Evolutionary conservation across 805 yeast genomes (phyloP).

Genomic region (Spathaspora sp.): DNA sequence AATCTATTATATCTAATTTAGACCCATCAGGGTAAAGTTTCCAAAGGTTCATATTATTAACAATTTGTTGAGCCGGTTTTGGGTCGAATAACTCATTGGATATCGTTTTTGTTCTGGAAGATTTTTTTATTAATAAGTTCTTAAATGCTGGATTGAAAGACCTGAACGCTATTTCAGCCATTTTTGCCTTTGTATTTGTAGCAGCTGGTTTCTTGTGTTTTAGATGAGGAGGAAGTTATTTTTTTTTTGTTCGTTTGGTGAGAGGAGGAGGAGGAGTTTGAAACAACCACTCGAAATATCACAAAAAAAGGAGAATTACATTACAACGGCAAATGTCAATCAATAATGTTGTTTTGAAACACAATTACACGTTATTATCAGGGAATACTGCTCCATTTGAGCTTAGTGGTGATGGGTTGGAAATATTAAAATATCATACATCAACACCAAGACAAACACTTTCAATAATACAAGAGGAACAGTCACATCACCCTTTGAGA

Average conservation of each 20-base stretch:
- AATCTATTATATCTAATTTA: constrained; percentile 53
- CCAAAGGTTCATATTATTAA: constrained; percentile 46
- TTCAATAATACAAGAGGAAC: constrained; percentile 13
- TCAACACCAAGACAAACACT: constrained; percentile 26
- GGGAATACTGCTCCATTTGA: constrained; percentile 14
- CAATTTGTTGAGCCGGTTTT: constrained; percentile 29
- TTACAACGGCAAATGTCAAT: constrained; percentile 20
- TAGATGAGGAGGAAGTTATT: background rate
- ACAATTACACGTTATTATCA: constrained; percentile 6
- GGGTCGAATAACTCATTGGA: constrained; percentile 11
- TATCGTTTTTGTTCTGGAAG: no score
- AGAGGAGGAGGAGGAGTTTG: no score
- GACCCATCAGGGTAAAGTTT: constrained; percentile 29
- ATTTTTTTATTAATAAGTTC: background rate
- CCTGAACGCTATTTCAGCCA: background rate
- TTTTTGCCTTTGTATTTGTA: background rate
- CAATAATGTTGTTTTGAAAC: constrained; percentile 19
- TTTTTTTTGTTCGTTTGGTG: no score
- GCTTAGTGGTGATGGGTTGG: constrained; percentile 15
- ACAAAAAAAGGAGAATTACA: no score
- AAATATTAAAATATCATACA: constrained; percentile 10
- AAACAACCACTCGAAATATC: no score
- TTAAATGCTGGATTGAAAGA: constrained; percentile 21
- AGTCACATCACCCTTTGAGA: constrained; percentile 12
- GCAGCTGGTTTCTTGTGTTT: background rate